A percentile compares a stretch with the other conserved stretches of the same genome.
These are phyloP conservation scores for Elongisporangium undulatum DNA, from an alignment of 352 stramenopile genomes.

Conservation along the genomic window DNA sequence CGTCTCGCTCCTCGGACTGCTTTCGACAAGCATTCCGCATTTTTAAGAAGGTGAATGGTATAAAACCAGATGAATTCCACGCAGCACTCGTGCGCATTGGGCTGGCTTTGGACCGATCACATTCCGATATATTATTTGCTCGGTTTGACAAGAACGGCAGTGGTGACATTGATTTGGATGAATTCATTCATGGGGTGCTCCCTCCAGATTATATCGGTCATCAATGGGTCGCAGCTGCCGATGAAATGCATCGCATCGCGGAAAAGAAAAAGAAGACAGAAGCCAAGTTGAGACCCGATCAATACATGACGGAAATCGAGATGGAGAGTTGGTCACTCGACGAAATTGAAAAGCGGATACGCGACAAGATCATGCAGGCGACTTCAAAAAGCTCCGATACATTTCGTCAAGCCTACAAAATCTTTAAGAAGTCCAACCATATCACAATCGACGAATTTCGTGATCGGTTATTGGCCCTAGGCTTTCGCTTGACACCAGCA, in stretches of 20 bases:
- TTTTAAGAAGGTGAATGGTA: constrained; percentile 84
- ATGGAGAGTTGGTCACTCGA: constrained; percentile 75
- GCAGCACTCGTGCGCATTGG: constrained; percentile 49
- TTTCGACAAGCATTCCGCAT: constrained; percentile 78
- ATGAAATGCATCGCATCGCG: constrained; percentile 63
- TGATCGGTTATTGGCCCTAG: constrained; percentile 58
- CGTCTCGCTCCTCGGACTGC: constrained; percentile 69
- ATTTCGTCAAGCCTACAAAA: constrained; percentile 75
- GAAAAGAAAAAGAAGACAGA: constrained; percentile 47
- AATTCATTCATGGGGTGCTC: constrained; percentile 77
- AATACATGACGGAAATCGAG: constrained; percentile 75
- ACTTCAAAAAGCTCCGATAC: constrained; percentile 78
- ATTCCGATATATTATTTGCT: constrained; percentile 59
- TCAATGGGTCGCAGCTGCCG: constrained; percentile 72
- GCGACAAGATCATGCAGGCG: constrained; percentile 77
- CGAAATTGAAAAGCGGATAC: constrained; percentile 71
- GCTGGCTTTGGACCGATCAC: constrained; percentile 38
- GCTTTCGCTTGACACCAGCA: constrained; percentile 58
- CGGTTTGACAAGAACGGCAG: constrained; percentile 71
- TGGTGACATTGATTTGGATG: constrained; percentile 73
- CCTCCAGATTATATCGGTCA: constrained; percentile 67
- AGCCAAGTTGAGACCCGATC: constrained; percentile 39
- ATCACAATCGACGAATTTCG: constrained; percentile 73
- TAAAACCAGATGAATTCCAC: constrained; percentile 70
- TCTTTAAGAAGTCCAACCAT: constrained; percentile 76